Conservation (phyloP, 495 filamentous ascomycete species). For the Hypoxylon crocopeplum region DNA sequence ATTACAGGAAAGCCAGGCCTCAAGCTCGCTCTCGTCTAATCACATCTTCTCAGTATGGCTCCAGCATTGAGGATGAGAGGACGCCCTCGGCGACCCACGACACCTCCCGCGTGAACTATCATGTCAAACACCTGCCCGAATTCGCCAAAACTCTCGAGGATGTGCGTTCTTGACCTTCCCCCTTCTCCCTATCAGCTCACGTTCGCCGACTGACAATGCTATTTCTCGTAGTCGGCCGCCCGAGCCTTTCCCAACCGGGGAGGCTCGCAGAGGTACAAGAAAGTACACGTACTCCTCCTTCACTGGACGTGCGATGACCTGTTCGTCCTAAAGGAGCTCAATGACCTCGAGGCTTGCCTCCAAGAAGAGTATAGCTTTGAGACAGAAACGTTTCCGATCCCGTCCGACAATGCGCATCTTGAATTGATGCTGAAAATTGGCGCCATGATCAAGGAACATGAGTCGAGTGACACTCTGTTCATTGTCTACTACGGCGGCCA, state of each 20-base stretch:
- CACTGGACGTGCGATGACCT: slow-evolving; percentile 64
- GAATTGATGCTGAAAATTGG: slow-evolving; percentile 57
- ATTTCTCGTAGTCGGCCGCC: slow-evolving; percentile 50
- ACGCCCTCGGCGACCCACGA: slow-evolving; percentile 57
- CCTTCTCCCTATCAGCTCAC: not conserved
- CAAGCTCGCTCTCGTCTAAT: slow-evolving; percentile 35
- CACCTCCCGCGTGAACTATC: slow-evolving; percentile 58
- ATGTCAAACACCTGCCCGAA: slow-evolving; percentile 56
- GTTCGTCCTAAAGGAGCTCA: slow-evolving; percentile 58
- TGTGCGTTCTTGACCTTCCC: slow-evolving; percentile 40
- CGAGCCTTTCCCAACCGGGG: slow-evolving; percentile 58
- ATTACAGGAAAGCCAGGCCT: slow-evolving; percentile 34
- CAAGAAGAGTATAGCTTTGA: slow-evolving; percentile 54
- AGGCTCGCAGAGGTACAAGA: slow-evolving; percentile 54
- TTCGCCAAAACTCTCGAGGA: slow-evolving; percentile 57
- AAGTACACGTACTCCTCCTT: slow-evolving; percentile 59
- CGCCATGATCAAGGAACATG: slow-evolving; percentile 57
- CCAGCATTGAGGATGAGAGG: slow-evolving; percentile 45
- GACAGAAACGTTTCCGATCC: slow-evolving; percentile 58
- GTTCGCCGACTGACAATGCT: slow-evolving; percentile 13
- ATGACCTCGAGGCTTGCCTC: slow-evolving; percentile 58
- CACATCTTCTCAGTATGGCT: slow-evolving; percentile 50
- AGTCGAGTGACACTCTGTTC: slow-evolving; percentile 56
- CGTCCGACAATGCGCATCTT: slow-evolving; percentile 57
- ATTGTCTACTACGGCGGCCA: slow-evolving; percentile 63